Evolutionary conservation across 2,329 filamentous ascomycete genomes (phyloP).

Genomic region (Fusarium protoensiforme): DNA sequence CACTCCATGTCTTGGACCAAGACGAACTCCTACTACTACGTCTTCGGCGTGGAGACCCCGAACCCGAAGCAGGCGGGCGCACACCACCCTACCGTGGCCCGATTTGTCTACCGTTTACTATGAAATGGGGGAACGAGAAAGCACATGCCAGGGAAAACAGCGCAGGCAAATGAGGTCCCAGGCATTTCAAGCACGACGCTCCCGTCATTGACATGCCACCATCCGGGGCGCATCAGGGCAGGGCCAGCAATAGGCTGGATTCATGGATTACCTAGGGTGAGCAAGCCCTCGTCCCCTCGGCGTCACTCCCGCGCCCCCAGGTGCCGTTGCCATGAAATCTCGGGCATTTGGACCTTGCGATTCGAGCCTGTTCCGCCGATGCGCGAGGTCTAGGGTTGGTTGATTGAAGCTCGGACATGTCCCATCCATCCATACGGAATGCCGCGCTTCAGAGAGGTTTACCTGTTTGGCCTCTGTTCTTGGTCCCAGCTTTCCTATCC

Average conservation of each 20-base stretch:
- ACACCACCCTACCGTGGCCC: constrained; percentile 40
- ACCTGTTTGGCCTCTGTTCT: constrained; percentile 1
- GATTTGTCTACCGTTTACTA: constrained; percentile 32
- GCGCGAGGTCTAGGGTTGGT: constrained; percentile 1
- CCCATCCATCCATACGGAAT: constrained; percentile 1
- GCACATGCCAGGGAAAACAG: constrained; percentile 43
- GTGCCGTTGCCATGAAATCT: constrained; percentile 5
- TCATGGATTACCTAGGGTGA: constrained; percentile 19
- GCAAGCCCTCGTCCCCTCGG: constrained; percentile 17
- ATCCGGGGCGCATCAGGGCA: constrained; percentile 18
- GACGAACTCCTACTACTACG: constrained; percentile 20
- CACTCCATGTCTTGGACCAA: background rate
- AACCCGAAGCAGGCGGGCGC: constrained; percentile 30
- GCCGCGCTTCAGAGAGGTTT: background rate
- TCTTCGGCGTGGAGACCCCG: constrained; percentile 35
- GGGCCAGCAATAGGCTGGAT: too few species aligned
- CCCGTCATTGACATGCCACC: constrained; percentile 41
- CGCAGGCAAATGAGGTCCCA: constrained; percentile 40
- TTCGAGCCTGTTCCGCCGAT: background rate
- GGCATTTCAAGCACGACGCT: constrained; percentile 35
- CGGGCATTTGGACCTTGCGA: constrained; percentile 4
- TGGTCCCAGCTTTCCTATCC: background rate
- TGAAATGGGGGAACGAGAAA: background rate
- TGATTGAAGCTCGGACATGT: background rate
- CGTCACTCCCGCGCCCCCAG: constrained; percentile 25